These are phyloP conservation scores for Penicillium pulvis DNA, from an alignment of 495 filamentous ascomycete genomes.

Conservation along the genomic window DNA sequence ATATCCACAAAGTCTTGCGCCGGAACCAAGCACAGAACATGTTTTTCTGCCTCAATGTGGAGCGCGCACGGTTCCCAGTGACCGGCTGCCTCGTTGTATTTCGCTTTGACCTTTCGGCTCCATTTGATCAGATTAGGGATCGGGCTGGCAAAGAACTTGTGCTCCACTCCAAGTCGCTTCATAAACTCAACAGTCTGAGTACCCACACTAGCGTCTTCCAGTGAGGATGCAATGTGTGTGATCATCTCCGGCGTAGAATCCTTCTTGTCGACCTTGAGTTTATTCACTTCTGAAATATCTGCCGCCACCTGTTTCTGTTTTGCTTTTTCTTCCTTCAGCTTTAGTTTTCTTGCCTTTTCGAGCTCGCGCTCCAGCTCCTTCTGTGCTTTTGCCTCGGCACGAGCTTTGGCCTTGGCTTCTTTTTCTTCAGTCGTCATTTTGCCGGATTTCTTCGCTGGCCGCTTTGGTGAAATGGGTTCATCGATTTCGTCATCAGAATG, in stretches of 20 bases:
- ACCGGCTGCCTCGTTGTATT: conserved; percentile 61
- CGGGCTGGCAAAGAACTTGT: conserved; percentile 51
- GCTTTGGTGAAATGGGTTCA: conserved; percentile 26
- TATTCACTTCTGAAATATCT: conserved; percentile 76
- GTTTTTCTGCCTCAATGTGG: conserved; percentile 61
- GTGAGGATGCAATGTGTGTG: conserved; percentile 64
- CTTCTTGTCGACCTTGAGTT: conserved; percentile 74
- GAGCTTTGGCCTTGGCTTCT: conserved; percentile 59
- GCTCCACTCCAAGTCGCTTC: conserved; percentile 57
- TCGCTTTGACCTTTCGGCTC: conserved; percentile 67
- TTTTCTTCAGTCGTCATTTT: conserved; percentile 45
- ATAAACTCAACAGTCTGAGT: conserved; percentile 57
- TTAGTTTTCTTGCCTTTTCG: conserved; percentile 53
- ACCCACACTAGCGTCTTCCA: conserved; percentile 51
- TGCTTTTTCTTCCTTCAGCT: conserved; percentile 57
- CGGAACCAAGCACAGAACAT: conserved; percentile 65
- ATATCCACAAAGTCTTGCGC: conserved; percentile 72
- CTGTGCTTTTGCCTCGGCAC: conserved; percentile 44
- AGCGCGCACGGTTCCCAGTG: conserved; percentile 67
- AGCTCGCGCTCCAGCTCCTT: conserved; percentile 49
- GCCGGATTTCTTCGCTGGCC: conserved; percentile 29
- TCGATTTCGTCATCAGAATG: conserved; percentile 30
- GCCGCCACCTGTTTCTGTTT: conserved; percentile 66
- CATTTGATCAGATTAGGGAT: conserved; percentile 69
- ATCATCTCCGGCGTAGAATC: conserved; percentile 80